Evolutionary conservation across 768 basidiomycete species (phyloP).

Genomic region (Russula brevipes): DNA sequence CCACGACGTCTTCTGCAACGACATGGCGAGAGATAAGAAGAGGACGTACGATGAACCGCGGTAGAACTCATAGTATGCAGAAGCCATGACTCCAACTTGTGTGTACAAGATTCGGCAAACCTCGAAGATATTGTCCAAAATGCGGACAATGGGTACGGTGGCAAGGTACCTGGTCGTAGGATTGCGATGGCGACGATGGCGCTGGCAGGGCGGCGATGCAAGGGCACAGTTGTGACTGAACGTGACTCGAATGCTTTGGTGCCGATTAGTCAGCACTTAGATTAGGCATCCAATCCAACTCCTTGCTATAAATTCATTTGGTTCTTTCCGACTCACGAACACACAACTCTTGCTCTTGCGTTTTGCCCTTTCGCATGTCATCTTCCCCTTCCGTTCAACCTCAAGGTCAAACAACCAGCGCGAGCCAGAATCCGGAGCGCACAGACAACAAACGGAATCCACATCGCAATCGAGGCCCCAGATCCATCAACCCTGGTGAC

Average conservation of each 20-base stretch:
- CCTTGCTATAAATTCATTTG: no score
- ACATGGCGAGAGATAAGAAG: conserved; percentile 28
- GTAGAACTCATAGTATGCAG: conserved; percentile 91
- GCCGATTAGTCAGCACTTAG: conserved; percentile 4
- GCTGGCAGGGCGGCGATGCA: neutral
- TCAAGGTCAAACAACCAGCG: neutral
- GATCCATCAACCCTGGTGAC: neutral
- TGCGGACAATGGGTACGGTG: neutral
- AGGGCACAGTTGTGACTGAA: conserved; percentile 8
- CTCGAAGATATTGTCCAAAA: neutral
- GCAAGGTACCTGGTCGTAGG: neutral
- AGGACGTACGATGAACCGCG: conserved; percentile 78
- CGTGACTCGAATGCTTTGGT: conserved; percentile 14
- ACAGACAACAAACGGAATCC: neutral
- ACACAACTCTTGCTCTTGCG: neutral
- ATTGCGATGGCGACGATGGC: conserved; percentile 1
- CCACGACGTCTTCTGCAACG: conserved; percentile 8
- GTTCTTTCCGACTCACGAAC: no score
- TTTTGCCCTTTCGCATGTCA: conserved; percentile 17
- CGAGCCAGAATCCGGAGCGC: neutral
- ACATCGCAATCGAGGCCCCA: conserved; percentile 1
- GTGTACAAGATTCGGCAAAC: neutral
- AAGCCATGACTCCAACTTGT: conserved; percentile 46
- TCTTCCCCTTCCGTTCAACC: neutral
- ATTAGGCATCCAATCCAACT: neutral